Evolutionary conservation across 345 rosid genomes (phyloP).

Genomic region (Microcos paniculata): DNA sequence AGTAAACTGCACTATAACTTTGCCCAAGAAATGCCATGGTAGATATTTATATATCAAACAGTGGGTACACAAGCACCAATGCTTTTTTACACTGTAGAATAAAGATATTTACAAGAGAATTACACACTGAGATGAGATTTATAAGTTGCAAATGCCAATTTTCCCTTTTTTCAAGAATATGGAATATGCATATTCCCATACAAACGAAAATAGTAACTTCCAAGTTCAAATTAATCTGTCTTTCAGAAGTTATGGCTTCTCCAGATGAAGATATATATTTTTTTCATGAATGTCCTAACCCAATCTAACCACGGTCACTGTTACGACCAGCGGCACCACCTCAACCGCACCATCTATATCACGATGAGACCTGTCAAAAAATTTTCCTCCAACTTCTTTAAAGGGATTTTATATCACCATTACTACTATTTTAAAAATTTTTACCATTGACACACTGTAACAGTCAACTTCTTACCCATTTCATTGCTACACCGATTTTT

Average conservation of each 20-base stretch:
- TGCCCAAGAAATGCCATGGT: constrained; percentile 6
- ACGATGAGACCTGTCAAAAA: not conserved
- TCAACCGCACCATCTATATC: not conserved
- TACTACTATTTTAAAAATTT: not conserved
- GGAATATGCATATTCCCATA: not conserved
- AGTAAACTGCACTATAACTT: constrained; percentile 8
- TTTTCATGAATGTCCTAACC: not conserved
- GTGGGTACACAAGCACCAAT: not conserved
- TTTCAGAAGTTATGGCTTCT: not conserved
- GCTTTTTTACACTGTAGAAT: not conserved
- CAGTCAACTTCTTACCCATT: not conserved
- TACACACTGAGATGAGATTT: not conserved
- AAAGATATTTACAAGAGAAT: constrained; percentile 7
- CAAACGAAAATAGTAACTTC: not conserved
- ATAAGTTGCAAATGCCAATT: not conserved
- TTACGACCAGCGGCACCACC: not conserved
- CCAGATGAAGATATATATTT: not conserved
- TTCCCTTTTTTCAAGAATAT: not conserved
- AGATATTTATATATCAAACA: not conserved
- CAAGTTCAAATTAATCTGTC: not conserved
- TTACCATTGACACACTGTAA: not conserved
- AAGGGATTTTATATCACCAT: not conserved
- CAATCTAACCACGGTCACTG: not conserved
- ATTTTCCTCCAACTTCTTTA: not conserved
- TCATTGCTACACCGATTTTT: not conserved